A percentile compares a stretch with the other conserved stretches of the same genome.
Evolutionary conservation across 106 monocot species (phyloP).

Genomic region (Dioscorea dumetorum): DNA sequence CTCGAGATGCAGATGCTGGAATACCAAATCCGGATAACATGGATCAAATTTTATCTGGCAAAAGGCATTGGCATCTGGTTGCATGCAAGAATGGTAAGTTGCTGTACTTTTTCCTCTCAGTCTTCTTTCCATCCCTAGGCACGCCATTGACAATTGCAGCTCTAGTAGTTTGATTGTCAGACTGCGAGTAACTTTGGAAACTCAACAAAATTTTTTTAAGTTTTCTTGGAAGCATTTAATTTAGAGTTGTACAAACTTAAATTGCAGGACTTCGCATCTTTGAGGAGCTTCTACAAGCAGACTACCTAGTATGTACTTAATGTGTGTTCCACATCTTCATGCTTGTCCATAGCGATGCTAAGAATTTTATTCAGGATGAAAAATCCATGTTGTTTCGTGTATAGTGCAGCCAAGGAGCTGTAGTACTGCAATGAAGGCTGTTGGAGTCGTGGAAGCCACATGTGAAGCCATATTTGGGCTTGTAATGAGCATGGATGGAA

Average conservation of each 20-base stretch:
- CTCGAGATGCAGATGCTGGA: conserved; percentile 46
- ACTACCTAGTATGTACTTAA: conserved; percentile 81
- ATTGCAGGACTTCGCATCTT: conserved; percentile 92
- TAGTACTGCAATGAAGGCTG: conserved; percentile 96
- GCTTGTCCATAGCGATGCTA: not conserved
- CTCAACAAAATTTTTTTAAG: too few relatives aligned
- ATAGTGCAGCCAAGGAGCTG: conserved; percentile 82
- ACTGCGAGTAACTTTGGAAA: too few relatives aligned
- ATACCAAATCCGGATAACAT: conserved; percentile 38
- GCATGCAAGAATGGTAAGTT: conserved; percentile 92
- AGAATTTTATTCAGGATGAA: not conserved
- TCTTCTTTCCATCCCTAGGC: too few relatives aligned
- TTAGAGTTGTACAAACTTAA: not conserved
- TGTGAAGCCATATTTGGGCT: conserved; percentile 93
- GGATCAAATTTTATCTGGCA: conserved; percentile 72
- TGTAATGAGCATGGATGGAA: conserved; percentile 88
- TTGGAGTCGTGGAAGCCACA: conserved; percentile 87
- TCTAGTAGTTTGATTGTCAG: too few relatives aligned
- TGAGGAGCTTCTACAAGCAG: conserved; percentile 89
- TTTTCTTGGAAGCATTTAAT: too few relatives aligned
- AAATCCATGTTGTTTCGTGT: not conserved
- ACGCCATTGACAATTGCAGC: too few relatives aligned
- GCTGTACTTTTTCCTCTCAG: not conserved
- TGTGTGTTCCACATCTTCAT: conserved; percentile 5
- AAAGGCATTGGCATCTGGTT: conserved; percentile 80